Conservation (phyloP, 257 asterid species). For the Primulina eburnea region DNA sequence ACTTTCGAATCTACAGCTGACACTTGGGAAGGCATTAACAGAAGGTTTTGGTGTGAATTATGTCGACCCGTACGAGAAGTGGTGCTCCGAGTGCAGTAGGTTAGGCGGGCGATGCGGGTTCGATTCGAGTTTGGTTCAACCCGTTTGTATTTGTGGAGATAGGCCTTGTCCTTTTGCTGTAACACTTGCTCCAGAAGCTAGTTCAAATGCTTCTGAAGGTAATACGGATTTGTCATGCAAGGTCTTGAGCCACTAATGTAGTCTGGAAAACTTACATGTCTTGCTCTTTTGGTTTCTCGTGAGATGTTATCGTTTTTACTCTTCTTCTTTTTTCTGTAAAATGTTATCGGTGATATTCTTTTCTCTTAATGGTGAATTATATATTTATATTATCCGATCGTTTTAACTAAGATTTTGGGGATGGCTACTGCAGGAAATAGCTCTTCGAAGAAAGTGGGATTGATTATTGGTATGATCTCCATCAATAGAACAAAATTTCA, state of each 20-base stretch:
- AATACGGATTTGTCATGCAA: neutral
- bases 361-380: neutral
- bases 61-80: constrained; percentile 39
- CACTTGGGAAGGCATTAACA: constrained; percentile 46
- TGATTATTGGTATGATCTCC: constrained; percentile 34
- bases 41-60: constrained; percentile 58
- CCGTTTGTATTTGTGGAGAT: constrained; percentile 56
- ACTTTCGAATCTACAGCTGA: constrained; percentile 29
- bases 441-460: constrained; percentile 5
- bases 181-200: constrained; percentile 29
- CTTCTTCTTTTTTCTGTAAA: neutral
- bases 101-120: constrained; percentile 63
- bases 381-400: neutral
- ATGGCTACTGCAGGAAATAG: constrained; percentile 32
- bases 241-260: neutral
- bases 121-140: constrained; percentile 30
- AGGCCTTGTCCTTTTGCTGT: constrained; percentile 33
- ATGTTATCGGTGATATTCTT: neutral
- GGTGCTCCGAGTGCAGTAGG: constrained; percentile 40
- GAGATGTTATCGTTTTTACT: constrained; percentile 10
- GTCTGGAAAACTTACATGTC: neutral
- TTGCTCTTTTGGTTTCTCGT: neutral
- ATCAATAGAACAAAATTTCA: neutral
- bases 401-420: constrained; percentile 21
- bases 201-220: constrained; percentile 29